phyloP scores from a whole-genome alignment of 2,329 filamentous ascomycete species.

The Aspergillus piperis region DNA sequence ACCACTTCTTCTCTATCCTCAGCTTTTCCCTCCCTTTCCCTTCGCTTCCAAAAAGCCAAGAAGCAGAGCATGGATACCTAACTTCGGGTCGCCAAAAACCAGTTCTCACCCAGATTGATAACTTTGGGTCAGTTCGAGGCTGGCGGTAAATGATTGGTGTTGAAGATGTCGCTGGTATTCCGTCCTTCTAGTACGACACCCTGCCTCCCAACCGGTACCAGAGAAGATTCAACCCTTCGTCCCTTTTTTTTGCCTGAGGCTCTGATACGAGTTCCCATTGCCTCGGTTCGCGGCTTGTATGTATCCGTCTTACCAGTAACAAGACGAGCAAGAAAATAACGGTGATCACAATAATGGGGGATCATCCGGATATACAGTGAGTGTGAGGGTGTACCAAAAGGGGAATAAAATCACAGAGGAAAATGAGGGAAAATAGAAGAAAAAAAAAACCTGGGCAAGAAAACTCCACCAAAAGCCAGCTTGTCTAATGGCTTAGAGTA shows the following conservation, averaged over 20 bases:
- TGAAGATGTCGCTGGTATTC: too few species aligned
- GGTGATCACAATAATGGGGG: not conserved
- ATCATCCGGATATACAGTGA: not conserved
- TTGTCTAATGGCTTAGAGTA: too few species aligned
- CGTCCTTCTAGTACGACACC: not conserved
- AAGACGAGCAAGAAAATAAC: not conserved
- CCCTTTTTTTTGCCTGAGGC: not conserved
- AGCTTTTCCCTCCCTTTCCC: not conserved
- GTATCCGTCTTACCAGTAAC: not conserved
- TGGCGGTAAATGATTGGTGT: not conserved
- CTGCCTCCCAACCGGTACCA: not conserved
- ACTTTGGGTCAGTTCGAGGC: not conserved
- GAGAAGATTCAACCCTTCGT: not conserved
- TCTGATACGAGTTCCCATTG: not conserved
- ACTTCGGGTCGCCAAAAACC: not conserved
- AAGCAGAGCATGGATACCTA: not conserved
- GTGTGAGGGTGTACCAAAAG: too few species aligned
- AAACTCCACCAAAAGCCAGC: too few species aligned
- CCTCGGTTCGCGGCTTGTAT: not conserved
- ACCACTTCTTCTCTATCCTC: not conserved
- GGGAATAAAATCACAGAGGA: too few species aligned
- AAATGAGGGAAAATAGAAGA: too few species aligned
- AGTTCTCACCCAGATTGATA: not conserved
- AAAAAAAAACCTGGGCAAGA: too few species aligned
- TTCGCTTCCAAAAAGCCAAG: not conserved